phyloP scores from a whole-genome alignment of 352 stramenopile genomes.

The Phytopythium litorale region DNA sequence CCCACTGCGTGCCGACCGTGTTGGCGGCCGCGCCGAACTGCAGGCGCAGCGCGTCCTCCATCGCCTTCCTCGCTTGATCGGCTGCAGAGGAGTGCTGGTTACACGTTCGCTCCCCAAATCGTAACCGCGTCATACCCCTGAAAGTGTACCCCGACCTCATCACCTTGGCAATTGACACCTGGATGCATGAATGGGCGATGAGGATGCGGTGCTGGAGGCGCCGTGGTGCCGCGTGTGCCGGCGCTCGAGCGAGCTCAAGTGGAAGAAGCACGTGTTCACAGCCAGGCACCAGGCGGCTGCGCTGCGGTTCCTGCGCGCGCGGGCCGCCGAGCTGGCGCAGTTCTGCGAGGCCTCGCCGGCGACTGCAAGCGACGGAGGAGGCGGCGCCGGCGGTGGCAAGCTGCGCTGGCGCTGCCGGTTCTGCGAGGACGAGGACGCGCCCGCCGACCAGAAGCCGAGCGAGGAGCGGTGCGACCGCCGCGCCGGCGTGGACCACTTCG shows the following conservation, averaged over 20 bases:
- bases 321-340: constrained; percentile 20
- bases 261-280: constrained; percentile 67
- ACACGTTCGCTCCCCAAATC: not conserved
- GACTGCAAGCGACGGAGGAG: not conserved
- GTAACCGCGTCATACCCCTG: too few relatives aligned
- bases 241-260: constrained; percentile 57
- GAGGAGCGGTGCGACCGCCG: constrained; percentile 4
- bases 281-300: constrained; percentile 45
- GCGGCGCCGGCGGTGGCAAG: not conserved
- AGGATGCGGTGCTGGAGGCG: constrained; percentile 26
- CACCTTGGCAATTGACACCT: not conserved
- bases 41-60: constrained; percentile 59
- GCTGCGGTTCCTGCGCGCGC: constrained; percentile 31
- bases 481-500: constrained; percentile 37
- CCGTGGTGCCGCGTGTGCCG: constrained; percentile 57
- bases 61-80: not conserved
- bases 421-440: constrained; percentile 23
- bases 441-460: constrained; percentile 2
- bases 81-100: too few relatives aligned
- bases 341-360: constrained; percentile 18
- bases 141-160: not conserved
- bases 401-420: constrained; percentile 38
- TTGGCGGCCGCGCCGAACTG: constrained; percentile 70
- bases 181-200: constrained; percentile 15
- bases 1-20: constrained; percentile 62